Evolutionary conservation across 345 rosid genomes (phyloP).

Genomic region (Eucalyptus pauciflora): DNA sequence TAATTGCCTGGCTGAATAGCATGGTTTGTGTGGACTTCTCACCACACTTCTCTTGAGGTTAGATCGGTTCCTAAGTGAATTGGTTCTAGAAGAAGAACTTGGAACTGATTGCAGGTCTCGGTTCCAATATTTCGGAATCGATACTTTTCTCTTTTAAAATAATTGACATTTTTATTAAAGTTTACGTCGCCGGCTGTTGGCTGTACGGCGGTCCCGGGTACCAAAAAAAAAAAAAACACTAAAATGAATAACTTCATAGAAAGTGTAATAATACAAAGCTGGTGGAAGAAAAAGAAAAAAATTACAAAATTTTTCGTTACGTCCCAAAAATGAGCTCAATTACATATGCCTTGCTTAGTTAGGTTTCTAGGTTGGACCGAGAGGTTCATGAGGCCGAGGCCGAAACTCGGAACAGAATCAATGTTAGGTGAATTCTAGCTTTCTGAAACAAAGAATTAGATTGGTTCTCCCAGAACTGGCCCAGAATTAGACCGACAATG

Average conservation of each 20-base stretch:
- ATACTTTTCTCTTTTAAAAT: background rate
- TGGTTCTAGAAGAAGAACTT: background rate
- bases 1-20: background rate
- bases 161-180: background rate
- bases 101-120: background rate
- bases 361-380: background rate
- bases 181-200: background rate
- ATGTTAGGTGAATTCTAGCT: background rate
- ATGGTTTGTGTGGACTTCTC: background rate
- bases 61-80: background rate
- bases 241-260: background rate
- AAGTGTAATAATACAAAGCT: background rate
- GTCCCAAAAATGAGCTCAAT: background rate
- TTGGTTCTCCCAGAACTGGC: background rate
- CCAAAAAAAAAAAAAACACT: background rate
- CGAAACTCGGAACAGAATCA: background rate
- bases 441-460: background rate
- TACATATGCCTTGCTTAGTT: background rate
- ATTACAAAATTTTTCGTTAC: background rate
- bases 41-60: background rate
- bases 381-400: background rate
- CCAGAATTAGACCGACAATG: background rate
- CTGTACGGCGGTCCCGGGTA: too few species aligned
- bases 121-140: background rate
- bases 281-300: background rate